Conservation (phyloP, 768 basidiomycete genomes). For the Kondoa malvinella region DNA sequence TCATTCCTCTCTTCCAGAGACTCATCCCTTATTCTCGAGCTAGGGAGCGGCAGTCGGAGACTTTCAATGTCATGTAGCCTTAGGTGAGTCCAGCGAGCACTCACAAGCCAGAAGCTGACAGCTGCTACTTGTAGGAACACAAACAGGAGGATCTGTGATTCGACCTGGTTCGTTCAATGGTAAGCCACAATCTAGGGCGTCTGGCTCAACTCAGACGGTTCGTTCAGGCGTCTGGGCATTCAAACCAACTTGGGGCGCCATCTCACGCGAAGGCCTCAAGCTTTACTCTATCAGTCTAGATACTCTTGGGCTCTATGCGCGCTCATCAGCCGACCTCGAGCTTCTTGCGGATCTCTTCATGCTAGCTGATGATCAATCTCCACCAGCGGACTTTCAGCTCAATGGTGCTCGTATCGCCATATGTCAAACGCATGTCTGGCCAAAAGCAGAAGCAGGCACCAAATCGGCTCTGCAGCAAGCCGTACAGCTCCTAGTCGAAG, state of each 20-base stretch:
- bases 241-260: constrained; percentile 30
- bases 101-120: not conserved
- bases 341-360: constrained; percentile 26
- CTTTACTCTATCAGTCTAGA: constrained; percentile 1
- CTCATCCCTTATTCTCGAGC: not conserved
- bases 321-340: constrained; percentile 28
- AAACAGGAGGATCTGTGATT: constrained; percentile 27
- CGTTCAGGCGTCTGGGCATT: constrained; percentile 26
- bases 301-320: constrained; percentile 29
- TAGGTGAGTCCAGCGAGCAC: not conserved
- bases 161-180: constrained; percentile 31
- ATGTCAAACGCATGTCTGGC: constrained; percentile 24
- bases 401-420: constrained; percentile 25
- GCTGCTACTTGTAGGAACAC: constrained; percentile 11
- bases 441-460: constrained; percentile 17
- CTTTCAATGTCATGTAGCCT: constrained; percentile 27
- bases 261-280: constrained; percentile 30
- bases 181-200: constrained; percentile 5
- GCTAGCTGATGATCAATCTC: constrained; percentile 23
- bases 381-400: constrained; percentile 21
- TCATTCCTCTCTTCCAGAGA: no score
- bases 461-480: constrained; percentile 23
- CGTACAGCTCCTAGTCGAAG: constrained; percentile 22
- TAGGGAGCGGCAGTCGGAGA: constrained; percentile 30
- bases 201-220: no score